Evolutionary conservation across 495 filamentous ascomycete species (phyloP).

Genomic region (Penicillium cosmopolitanum): DNA sequence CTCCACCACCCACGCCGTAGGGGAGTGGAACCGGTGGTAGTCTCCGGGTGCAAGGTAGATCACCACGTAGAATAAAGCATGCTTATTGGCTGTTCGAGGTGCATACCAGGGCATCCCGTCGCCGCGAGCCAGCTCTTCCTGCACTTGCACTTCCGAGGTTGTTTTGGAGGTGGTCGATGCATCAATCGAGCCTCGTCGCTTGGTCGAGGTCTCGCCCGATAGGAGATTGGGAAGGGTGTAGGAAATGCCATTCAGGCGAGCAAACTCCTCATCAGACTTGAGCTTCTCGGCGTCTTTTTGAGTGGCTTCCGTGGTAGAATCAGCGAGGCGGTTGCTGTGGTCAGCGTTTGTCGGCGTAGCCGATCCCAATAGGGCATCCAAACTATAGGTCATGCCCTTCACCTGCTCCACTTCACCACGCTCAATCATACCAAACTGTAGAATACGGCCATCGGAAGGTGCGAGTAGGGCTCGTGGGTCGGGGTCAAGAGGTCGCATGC

Average conservation of each 20-base stretch:
- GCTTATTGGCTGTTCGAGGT: slow-evolving; percentile 60
- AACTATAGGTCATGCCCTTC: slow-evolving; percentile 96
- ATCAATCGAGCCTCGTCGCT: slow-evolving; percentile 54
- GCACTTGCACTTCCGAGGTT: slow-evolving; percentile 76
- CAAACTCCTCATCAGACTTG: slow-evolving; percentile 85
- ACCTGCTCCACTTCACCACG: slow-evolving; percentile 97
- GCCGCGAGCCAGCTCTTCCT: slow-evolving; percentile 76
- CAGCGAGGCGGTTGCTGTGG: slow-evolving; percentile 42
- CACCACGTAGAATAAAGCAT: slow-evolving; percentile 87
- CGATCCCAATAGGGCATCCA: slow-evolving; percentile 87
- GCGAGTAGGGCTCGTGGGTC: slow-evolving; percentile 78
- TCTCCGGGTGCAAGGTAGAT: slow-evolving; percentile 98
- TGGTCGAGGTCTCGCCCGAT: slow-evolving; percentile 60
- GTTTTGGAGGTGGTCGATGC: slow-evolving; percentile 67
- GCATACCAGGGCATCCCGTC: slow-evolving; percentile 77
- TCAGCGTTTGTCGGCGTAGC: slow-evolving; percentile 50
- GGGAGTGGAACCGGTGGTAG: slow-evolving; percentile 98
- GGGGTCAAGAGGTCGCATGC: slow-evolving; percentile 82
- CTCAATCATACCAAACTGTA: slow-evolving; percentile 92
- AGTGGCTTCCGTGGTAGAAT: slow-evolving; percentile 28
- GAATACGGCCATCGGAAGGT: slow-evolving; percentile 84
- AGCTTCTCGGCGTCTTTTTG: slow-evolving; percentile 55
- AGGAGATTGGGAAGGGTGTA: slow-evolving; percentile 91
- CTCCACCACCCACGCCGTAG: slow-evolving; percentile 91
- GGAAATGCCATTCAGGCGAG: slow-evolving; percentile 91